Evolutionary conservation across 306 rosid genomes (phyloP).

Genomic region (Prunus salicina): DNA sequence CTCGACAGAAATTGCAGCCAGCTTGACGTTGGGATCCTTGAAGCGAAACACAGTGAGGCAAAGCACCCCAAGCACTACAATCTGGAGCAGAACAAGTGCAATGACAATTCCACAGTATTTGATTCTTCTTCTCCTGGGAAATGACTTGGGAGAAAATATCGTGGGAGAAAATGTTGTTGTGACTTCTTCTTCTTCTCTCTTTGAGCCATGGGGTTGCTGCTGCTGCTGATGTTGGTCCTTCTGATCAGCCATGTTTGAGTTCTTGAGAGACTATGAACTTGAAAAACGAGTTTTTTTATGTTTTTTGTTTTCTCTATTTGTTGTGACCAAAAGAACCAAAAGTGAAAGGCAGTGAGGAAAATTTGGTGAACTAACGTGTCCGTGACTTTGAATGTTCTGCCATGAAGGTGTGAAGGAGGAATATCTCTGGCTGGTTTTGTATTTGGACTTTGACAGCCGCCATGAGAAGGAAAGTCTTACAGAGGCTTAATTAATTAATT

Average conservation of each 20-base stretch:
- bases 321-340: not conserved
- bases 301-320: not conserved
- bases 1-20: not conserved
- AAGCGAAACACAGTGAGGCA: constrained; percentile 14
- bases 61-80: constrained; percentile 10
- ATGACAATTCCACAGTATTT: constrained; percentile 8
- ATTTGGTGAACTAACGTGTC: not conserved
- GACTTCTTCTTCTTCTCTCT: not conserved
- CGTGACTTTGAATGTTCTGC: constrained; percentile 3
- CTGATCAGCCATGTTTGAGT: constrained; percentile 7
- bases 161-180: not conserved
- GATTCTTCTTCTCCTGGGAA: constrained; percentile 9
- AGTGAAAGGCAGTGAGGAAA: not conserved
- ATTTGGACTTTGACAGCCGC: not conserved
- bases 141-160: not conserved
- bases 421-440: not conserved
- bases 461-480: not conserved
- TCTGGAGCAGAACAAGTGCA: constrained; percentile 7
- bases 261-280: not conserved
- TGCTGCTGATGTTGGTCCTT: not conserved
- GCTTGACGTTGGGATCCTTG: constrained; percentile 3
- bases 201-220: constrained; percentile 5
- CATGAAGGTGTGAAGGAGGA: not conserved
- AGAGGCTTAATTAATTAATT: not conserved
- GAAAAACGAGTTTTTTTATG: not conserved